These are phyloP conservation scores for Martensiomyces pterosporus DNA, from an alignment of 192 early-diverging fungal species.

Conservation along the genomic window DNA sequence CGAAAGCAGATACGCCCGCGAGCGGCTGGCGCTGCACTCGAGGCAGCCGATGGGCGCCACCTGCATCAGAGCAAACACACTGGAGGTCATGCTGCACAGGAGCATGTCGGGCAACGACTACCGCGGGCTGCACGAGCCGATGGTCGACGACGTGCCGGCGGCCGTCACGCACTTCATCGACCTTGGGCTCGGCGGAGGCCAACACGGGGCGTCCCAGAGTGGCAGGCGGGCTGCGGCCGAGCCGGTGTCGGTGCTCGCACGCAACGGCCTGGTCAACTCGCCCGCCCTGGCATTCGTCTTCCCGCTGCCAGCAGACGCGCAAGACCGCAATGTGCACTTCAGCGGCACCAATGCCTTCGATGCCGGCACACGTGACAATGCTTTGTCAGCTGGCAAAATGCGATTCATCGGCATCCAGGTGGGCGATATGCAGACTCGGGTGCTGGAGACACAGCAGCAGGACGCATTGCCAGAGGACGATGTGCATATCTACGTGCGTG, in stretches of 20 bases:
- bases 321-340: too few relatives aligned
- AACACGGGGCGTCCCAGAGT: too few relatives aligned
- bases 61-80: slow-evolving; percentile 7
- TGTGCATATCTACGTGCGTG: slow-evolving; percentile 10
- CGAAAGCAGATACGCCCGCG: too few relatives aligned
- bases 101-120: slow-evolving; percentile 43
- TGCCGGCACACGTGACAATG: too few relatives aligned
- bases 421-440: neutral
- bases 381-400: too few relatives aligned
- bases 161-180: slow-evolving; percentile 25
- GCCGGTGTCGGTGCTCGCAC: neutral
- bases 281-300: slow-evolving; percentile 29
- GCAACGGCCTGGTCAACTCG: slow-evolving; percentile 8
- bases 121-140: slow-evolving; percentile 26
- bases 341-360: too few relatives aligned
- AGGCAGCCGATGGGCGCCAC: slow-evolving; percentile 38
- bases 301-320: neutral
- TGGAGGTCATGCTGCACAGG: slow-evolving; percentile 39
- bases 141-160: slow-evolving; percentile 15
- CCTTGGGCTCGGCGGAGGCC: neutral
- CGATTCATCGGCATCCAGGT: slow-evolving; percentile 27
- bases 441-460: too few relatives aligned
- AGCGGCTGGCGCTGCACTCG: slow-evolving; percentile 20
- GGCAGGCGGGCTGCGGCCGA: neutral
- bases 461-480: too few relatives aligned